Evolutionary conservation across 2,329 filamentous ascomycete species (phyloP).

Genomic region (Catunica adiposa): DNA sequence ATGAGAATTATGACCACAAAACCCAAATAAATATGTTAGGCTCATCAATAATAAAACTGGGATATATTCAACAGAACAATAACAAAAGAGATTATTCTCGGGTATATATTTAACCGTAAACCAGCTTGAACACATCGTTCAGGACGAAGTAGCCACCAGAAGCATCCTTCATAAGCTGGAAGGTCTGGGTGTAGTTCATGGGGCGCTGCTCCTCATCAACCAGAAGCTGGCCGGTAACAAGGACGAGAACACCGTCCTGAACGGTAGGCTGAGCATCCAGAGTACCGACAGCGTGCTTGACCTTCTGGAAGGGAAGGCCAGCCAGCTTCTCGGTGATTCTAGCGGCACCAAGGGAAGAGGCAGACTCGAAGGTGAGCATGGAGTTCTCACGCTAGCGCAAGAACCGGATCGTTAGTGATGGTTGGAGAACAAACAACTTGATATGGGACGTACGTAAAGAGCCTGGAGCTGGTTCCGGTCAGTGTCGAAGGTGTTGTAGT

Average conservation of each 20-base stretch:
- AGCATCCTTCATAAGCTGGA: constrained; percentile 60
- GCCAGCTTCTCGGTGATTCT: constrained; percentile 65
- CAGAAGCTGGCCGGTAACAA: constrained; percentile 74
- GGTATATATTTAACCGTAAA: constrained; percentile 39
- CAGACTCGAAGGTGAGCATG: constrained; percentile 83
- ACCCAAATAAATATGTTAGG: not conserved
- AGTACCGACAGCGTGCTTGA: constrained; percentile 61
- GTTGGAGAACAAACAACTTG: not conserved
- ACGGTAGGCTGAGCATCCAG: constrained; percentile 65
- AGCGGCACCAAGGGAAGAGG: constrained; percentile 44
- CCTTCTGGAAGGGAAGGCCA: constrained; percentile 64
- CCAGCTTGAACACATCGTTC: constrained; percentile 90
- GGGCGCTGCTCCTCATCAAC: constrained; percentile 72
- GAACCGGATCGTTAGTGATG: not conserved
- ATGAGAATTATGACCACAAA: not conserved
- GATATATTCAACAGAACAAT: not conserved
- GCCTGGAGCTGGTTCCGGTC: constrained; percentile 46
- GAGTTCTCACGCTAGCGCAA: constrained; percentile 53
- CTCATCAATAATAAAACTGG: no score
- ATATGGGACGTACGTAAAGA: constrained; percentile 59
- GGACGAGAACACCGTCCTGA: constrained; percentile 58
- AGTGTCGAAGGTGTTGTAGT: constrained; percentile 75
- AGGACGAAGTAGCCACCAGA: constrained; percentile 63
- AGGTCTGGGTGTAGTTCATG: constrained; percentile 82
- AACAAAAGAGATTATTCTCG: not conserved